Percentiles rank a stretch among this genome's conserved stretches.
Conservation (phyloP, 352 stramenopile genomes). For the Aphanomyces astaci region DNA sequence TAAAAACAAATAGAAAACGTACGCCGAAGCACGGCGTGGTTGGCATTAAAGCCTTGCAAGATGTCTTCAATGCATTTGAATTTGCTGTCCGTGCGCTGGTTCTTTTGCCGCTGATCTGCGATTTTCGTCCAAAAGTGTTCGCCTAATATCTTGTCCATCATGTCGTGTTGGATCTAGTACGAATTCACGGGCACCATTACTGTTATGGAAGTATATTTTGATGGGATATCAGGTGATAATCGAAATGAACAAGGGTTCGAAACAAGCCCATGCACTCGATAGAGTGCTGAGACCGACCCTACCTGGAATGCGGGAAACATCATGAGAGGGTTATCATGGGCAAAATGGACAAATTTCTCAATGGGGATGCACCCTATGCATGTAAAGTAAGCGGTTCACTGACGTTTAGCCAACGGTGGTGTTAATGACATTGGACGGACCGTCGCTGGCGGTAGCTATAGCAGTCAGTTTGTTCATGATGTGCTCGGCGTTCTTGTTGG, state of each 20-base stretch:
- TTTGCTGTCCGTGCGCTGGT: neutral
- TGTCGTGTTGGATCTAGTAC: constrained; percentile 48
- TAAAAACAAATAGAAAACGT: too few relatives aligned
- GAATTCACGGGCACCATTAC: too few relatives aligned
- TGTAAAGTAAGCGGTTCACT: neutral
- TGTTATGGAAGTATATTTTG: too few relatives aligned
- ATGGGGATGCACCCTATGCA: constrained; percentile 32
- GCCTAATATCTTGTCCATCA: constrained; percentile 50
- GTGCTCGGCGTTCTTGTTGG: constrained; percentile 43
- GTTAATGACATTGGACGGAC: constrained; percentile 32
- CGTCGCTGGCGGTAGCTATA: neutral
- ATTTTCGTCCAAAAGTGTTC: constrained; percentile 48
- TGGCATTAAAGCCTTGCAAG: constrained; percentile 1
- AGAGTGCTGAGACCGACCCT: too few relatives aligned
- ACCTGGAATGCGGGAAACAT: constrained; percentile 52
- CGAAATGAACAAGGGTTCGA: too few relatives aligned
- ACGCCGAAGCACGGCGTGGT: constrained; percentile 6
- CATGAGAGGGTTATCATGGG: constrained; percentile 48
- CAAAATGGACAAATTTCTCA: constrained; percentile 48
- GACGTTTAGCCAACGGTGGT: neutral
- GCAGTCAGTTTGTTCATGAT: constrained; percentile 45
- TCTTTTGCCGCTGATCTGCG: constrained; percentile 33
- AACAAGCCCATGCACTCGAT: too few relatives aligned
- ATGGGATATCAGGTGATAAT: too few relatives aligned
- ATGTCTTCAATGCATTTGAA: constrained; percentile 11